Evolutionary conservation across 768 basidiomycete species (phyloP), one percentile per base, ranked within the genome.

Genomic region (Leccinum subtestaceum): DNA sequence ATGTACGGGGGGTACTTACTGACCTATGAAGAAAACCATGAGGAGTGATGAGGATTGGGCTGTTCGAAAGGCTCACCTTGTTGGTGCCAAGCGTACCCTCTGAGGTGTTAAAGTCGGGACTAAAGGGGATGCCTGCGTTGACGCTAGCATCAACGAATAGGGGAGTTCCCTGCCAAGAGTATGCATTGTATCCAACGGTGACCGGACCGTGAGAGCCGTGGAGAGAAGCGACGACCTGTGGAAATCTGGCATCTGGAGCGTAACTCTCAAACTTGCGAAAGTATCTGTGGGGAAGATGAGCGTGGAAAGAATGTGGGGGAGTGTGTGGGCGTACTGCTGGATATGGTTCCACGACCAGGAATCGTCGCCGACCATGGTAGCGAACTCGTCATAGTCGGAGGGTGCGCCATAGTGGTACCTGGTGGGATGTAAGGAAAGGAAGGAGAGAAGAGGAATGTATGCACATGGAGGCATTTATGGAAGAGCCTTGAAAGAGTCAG

Each of bases 311-410:
- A 45, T n/a, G 15, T 7, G 4, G 36, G 12, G 5, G 9, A 3
- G 4, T 17, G 40, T n/a, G 19, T 13, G 8, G 31, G 56, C 74
- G 40, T 61, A 84, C 88, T 72, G 67, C 58, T 76, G 73, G 61
- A 89, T 77, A 36, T 81, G 78, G 40, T 78, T 70, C 82, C 82
- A 74, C 15, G 72, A 60, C 88, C 88, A 90, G 3, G 77, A 74
- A 8, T 80, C 72, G 40, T 87, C 82, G 8, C 80, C 83, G 13
- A 76, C 74, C 29, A 83, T 79, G 3, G 70, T 66, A 0, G 81
- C 84, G 81, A 85, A 88, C 68, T 88, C 81, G 62, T 89, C 83
- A 56, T 83, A 89, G 65, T 90, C 88, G 2, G 81, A 81, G 4
- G 88, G 87, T 25, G 85, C 77, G 21, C 86, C 86, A 27, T 81